Base-by-base conservation (phyloP, 2,329 filamentous ascomycete genomes). In the Knoxdaviesia capensis region DNA sequence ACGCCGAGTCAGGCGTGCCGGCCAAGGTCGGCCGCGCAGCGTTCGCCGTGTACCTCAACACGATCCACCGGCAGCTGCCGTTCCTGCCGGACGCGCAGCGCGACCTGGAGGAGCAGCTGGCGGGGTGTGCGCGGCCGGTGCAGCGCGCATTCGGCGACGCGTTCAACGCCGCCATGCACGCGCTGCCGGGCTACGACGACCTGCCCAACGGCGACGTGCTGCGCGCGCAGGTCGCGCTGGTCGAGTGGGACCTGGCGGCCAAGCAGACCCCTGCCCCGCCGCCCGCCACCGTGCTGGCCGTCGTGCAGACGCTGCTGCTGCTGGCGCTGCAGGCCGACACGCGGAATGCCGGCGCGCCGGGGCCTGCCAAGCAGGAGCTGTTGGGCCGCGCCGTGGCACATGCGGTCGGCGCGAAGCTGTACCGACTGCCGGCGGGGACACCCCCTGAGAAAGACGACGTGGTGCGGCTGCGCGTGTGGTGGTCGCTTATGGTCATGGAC, bases 401-500 rank as follows among this genome's bases (percentile, higher is more conserved):
- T 9, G 76, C 77, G 1, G 77, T 79, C 46, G 67, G 67, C 9
- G 68, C 82, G 59, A 74, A 71, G 50, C 61, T 83, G 44, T 75
- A 76, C 63, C 38, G 63, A 65, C 28, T 34, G 8, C 31, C 36
- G 41, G 55, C 58, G 5, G 64, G 68, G 5, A 54, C 61, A 7
- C 71, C 77, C 41, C 52, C 61, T 3, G 74, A 82, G 52, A 69
- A 68, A 20, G 71, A 77, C 38, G 71, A 76, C 40, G 71, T 71
- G 11, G 59, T 83, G 4, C 68, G 68, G 2, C 62, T 76, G 41
- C 68, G 77, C 37, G 68, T 77, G 11, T 85, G 80, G 80, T 83
- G 77, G 74, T 71, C 74, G 9, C 59, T 85, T 33, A 69, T 83
- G 38, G 66, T 80, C 47, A 68, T 85, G 47, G 80, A 85, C 51